Evolutionary conservation across 495 filamentous ascomycete species (phyloP).

Genomic region (Pyronema omphalodes): DNA sequence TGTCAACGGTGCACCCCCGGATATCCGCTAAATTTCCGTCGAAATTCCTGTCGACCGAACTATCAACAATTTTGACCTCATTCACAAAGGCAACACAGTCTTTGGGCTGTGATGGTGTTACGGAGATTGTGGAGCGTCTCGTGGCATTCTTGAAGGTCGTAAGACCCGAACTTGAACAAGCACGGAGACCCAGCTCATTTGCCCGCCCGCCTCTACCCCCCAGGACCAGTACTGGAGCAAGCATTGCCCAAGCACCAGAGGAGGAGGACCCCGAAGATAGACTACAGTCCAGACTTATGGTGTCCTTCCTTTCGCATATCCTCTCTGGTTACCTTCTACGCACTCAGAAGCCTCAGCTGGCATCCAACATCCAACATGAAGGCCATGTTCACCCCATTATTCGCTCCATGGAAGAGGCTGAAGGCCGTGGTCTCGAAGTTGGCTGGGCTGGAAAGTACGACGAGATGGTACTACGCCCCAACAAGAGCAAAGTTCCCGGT

Average conservation of each 20-base stretch:
- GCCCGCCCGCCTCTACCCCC: conserved; percentile 20
- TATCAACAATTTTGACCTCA: conserved; percentile 30
- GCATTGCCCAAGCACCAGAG: conserved; percentile 43
- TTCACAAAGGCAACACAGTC: conserved; percentile 21
- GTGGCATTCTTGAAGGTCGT: conserved; percentile 18
- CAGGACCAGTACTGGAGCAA: conserved; percentile 18
- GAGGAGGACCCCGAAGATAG: conserved; percentile 54
- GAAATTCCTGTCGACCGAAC: conserved; percentile 76
- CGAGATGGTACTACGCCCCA: conserved; percentile 16
- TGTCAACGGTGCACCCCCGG: conserved; percentile 66
- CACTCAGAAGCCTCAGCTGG: conserved; percentile 6
- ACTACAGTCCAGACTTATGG: conserved; percentile 51
- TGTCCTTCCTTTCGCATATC: conserved; percentile 72
- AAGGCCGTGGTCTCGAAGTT: conserved; percentile 46
- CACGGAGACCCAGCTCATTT: conserved; percentile 8
- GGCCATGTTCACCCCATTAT: conserved; percentile 4
- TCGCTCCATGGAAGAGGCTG: conserved; percentile 24
- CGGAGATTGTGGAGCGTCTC: conserved; percentile 11
- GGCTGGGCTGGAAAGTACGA: conserved; percentile 47
- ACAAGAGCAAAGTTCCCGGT: conserved; percentile 20
- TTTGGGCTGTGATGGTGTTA: conserved; percentile 14
- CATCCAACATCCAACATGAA: neutral
- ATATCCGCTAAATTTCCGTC: conserved; percentile 84
- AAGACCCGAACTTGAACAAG: conserved; percentile 12
- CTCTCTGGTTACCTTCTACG: conserved; percentile 59